These are phyloP conservation scores for Phytophthora hibernalis DNA, from an alignment of 352 stramenopile species.

Conservation along the genomic window DNA sequence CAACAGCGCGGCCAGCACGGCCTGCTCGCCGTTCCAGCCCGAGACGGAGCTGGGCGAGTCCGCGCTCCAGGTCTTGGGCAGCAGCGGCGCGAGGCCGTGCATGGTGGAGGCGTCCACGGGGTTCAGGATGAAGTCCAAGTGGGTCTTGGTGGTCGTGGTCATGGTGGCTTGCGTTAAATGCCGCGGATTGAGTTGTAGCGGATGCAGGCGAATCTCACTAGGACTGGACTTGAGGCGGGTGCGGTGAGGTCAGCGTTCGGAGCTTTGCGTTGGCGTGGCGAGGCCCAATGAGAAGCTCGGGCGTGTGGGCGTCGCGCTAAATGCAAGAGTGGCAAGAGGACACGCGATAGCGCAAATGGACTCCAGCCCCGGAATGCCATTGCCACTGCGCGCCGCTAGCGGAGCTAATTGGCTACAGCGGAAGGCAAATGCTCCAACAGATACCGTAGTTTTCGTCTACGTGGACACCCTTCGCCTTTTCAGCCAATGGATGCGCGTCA, in stretches of 20 bases:
- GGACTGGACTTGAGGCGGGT: slow-evolving; percentile 6
- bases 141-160: slow-evolving; percentile 32
- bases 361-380: slow-evolving; percentile 19
- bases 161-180: slow-evolving; percentile 29
- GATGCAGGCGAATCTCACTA: slow-evolving; percentile 2
- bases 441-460: slow-evolving; percentile 28
- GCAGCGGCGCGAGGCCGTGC: slow-evolving; percentile 10
- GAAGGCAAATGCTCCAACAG: not conserved
- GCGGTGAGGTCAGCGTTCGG: not conserved
- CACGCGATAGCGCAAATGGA: slow-evolving; percentile 10
- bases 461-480: slow-evolving; percentile 24
- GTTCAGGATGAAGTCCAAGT: slow-evolving; percentile 33
- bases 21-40: slow-evolving; percentile 33
- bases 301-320: slow-evolving; percentile 25
- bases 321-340: slow-evolving; percentile 20
- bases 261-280: slow-evolving; percentile 23
- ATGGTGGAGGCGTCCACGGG: slow-evolving; percentile 13
- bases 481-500: slow-evolving; percentile 3
- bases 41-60: slow-evolving; percentile 41
- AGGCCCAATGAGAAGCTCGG: slow-evolving; percentile 33
- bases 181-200: slow-evolving; percentile 21
- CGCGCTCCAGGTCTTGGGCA: slow-evolving; percentile 15
- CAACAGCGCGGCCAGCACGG: slow-evolving; percentile 26
- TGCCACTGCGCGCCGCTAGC: slow-evolving; percentile 1
- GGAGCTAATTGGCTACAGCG: slow-evolving; percentile 20